Base-by-base conservation (phyloP, 208 protist species). In the Perkinsela sp. region DNA sequence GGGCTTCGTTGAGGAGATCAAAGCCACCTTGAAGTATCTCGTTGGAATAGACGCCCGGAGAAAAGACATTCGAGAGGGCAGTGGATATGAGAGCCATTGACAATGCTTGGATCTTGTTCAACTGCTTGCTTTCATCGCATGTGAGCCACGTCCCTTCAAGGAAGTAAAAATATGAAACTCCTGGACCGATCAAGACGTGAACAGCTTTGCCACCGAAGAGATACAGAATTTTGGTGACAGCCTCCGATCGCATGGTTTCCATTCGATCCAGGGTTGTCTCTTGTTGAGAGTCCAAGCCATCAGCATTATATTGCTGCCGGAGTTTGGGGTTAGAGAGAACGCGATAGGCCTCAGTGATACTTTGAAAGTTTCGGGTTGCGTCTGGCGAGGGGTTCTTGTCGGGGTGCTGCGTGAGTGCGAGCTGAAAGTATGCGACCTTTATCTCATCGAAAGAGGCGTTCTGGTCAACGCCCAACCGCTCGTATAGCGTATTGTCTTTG, bases 371-470 rank as follows among this genome's bases (percentile, higher is more conserved):
- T 22, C 40, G 40, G 6, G 40, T 57, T 57, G 77, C 78, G 32
- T 83, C 83, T n/a, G 84, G 84, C 67, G 88, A 75, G 0, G 87
- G 87, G 72, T 92, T 92, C 67, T 88, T 88, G 73, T 92, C 87
- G 15, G 87, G 87, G 70, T 92, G 87, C 28, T 88, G 77, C 73
- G 84, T 72, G 13, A 88, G 72, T 22, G 85, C 83, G 68, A 84
- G 83, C 6, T 77, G 30, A 70, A 88, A 88, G 79, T 89, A 92
- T 1, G 87, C 87, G 31, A 81, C 75, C 28, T 80, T 81, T 66
- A 92, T 87, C 30, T 80, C 81, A 68, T 86, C 81, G 32, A 77
- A 81, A 67, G 77, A 83, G 48, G 83, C 85, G 0, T 78, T 76
- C 30, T 76, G 75, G n/a, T 77, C 48, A 31, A 90, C 76, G 57